Evolutionary conservation across 2,329 filamentous ascomycete species (phyloP).

Genomic region (Dryadomyces quercus-mongolicae): DNA sequence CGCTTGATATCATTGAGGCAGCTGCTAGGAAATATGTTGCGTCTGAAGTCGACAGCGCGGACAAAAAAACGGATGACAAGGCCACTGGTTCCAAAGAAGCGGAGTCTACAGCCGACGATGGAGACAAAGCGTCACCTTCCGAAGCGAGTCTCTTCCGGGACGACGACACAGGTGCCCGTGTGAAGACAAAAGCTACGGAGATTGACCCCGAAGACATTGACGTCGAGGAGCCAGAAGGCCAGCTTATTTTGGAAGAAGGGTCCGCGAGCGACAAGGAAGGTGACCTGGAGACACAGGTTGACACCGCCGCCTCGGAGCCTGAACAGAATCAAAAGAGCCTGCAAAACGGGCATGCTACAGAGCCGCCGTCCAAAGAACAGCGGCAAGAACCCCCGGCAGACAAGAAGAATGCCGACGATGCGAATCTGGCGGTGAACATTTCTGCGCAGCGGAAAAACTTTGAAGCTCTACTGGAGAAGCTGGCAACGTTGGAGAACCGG

Average conservation of each 20-base stretch:
- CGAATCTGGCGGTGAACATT: conserved; percentile 13
- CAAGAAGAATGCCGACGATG: not conserved
- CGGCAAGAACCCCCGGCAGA: not conserved
- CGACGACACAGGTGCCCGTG: not conserved
- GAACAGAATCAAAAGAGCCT: not conserved
- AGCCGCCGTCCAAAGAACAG: not conserved
- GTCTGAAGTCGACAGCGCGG: conserved; percentile 2
- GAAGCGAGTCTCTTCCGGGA: conserved; percentile 14
- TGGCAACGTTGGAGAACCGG: conserved; percentile 20
- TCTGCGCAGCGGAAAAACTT: conserved; percentile 21
- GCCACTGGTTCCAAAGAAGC: not conserved
- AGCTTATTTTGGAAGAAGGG: conserved; percentile 19
- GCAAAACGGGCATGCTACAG: not conserved
- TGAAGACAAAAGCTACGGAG: conserved; percentile 17
- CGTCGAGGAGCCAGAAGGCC: conserved; percentile 30
- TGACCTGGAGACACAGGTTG: not conserved
- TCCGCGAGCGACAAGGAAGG: conserved; percentile 3
- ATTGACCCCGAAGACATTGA: conserved; percentile 36
- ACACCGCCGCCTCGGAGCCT: not conserved
- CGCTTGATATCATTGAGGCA: conserved; percentile 35
- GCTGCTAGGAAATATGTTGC: conserved; percentile 40
- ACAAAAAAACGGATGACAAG: too few species aligned
- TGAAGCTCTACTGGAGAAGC: conserved; percentile 20
- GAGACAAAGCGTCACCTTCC: not conserved
- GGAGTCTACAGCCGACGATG: not conserved